Conservation (phyloP, 352 stramenopile genomes). For the Pythium phragmiticola region DNA sequence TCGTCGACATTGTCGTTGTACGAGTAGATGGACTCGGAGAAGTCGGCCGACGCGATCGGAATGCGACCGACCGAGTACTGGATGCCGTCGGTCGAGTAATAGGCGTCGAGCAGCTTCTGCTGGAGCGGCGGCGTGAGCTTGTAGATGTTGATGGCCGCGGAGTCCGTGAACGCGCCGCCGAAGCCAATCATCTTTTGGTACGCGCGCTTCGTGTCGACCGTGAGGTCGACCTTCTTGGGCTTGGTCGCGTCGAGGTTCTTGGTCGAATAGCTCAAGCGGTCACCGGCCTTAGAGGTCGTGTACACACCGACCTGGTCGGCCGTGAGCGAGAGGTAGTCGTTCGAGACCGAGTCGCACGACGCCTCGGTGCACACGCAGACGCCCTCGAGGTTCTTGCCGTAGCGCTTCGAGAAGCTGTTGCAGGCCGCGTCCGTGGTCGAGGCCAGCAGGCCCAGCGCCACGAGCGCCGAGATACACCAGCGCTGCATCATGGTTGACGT, state of each 20-base stretch:
- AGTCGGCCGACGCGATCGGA: slow-evolving; percentile 85
- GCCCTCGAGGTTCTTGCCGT: slow-evolving; percentile 40
- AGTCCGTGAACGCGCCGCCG: slow-evolving; percentile 89
- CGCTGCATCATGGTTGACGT: slow-evolving; percentile 9
- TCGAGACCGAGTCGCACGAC: slow-evolving; percentile 53
- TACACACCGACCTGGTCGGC: slow-evolving; percentile 41
- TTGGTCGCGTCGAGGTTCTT: slow-evolving; percentile 6
- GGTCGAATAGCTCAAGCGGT: slow-evolving; percentile 43
- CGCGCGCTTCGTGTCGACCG: slow-evolving; percentile 45
- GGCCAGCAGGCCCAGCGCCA: slow-evolving; percentile 59
- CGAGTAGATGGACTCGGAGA: slow-evolving; percentile 84
- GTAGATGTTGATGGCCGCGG: slow-evolving; percentile 78
- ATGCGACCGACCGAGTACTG: slow-evolving; percentile 84
- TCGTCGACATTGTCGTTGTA: slow-evolving; percentile 83
- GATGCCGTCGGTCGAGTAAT: slow-evolving; percentile 71
- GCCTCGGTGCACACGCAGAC: slow-evolving; percentile 57
- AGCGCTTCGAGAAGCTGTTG: slow-evolving; percentile 45
- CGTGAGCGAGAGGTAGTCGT: slow-evolving; percentile 41
- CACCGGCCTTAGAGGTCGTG: slow-evolving; percentile 44
- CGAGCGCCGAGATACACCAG: slow-evolving; percentile 9
- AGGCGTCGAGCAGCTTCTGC: slow-evolving; percentile 70
- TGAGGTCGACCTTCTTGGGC: slow-evolving; percentile 26
- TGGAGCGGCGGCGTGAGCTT: slow-evolving; percentile 57
- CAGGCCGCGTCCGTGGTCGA: slow-evolving; percentile 64
- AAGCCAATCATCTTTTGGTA: slow-evolving; percentile 89